Conservation (phyloP, 306 rosid genomes). For the Begonia masoniana region DNA sequence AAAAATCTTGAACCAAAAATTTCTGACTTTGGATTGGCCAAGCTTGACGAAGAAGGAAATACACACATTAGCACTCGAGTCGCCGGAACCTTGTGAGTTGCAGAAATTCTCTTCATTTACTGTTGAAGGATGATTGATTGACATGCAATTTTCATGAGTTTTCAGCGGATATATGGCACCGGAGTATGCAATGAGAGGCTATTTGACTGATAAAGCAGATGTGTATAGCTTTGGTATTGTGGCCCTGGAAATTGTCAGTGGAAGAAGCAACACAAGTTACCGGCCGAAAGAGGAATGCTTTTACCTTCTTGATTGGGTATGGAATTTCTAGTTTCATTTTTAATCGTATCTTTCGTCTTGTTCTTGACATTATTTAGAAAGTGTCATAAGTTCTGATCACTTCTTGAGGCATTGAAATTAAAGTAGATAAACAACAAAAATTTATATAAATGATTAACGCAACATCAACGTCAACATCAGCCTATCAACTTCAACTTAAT, state of each 20-base stretch:
- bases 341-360: background rate
- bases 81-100: conserved; percentile 57
- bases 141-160: background rate
- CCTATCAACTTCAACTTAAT: too few relatives aligned
- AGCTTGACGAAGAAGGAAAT: conserved; percentile 49
- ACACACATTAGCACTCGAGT: conserved; percentile 62
- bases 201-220: conserved; percentile 64
- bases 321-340: conserved; percentile 1
- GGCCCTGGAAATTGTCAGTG: conserved; percentile 36
- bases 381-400: too few relatives aligned
- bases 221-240: conserved; percentile 65
- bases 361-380: too few relatives aligned
- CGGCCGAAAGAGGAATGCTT: conserved; percentile 29
- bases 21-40: conserved; percentile 68
- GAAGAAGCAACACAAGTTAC: conserved; percentile 39
- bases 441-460: too few relatives aligned
- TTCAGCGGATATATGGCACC: conserved; percentile 44
- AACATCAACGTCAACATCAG: too few relatives aligned
- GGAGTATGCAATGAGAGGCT: conserved; percentile 58
- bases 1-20: conserved; percentile 55
- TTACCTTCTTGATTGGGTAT: conserved; percentile 49
- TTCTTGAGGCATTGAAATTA: too few relatives aligned
- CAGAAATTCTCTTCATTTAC: background rate
- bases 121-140: background rate
- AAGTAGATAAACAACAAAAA: too few relatives aligned